Percentiles rank a stretch among this genome's conserved stretches.
These are phyloP conservation scores for Gaertneriomyces sp. DNA, from an alignment of 192 early-diverging fungal genomes.

Conservation along the genomic window DNA sequence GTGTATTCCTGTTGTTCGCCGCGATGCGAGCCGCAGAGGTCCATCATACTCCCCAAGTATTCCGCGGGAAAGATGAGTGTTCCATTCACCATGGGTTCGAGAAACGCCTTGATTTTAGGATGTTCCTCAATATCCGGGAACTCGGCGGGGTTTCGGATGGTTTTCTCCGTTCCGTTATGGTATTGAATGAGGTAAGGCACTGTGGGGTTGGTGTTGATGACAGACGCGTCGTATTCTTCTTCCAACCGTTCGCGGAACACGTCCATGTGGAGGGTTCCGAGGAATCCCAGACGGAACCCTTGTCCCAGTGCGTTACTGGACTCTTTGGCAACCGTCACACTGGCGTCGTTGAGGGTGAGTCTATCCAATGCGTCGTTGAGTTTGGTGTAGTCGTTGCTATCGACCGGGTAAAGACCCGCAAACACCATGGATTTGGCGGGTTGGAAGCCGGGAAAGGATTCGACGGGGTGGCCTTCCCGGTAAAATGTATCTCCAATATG, in stretches of 20 bases:
- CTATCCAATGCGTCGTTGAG: conserved; percentile 88
- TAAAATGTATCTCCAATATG: conserved; percentile 95
- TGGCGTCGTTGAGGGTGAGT: conserved; percentile 93
- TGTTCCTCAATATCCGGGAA: conserved; percentile 79
- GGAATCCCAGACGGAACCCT: conserved; percentile 92
- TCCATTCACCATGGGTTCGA: conserved; percentile 90
- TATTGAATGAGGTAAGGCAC: conserved; percentile 73
- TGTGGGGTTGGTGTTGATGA: conserved; percentile 90
- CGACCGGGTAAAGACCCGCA: conserved; percentile 90
- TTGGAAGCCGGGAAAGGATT: conserved; percentile 83
- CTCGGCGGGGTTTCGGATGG: conserved; percentile 80
- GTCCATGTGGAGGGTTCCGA: conserved; percentile 97
- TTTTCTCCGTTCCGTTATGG: conserved; percentile 43
- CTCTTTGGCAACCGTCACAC: conserved; percentile 78
- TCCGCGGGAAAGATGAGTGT: conserved; percentile 83
- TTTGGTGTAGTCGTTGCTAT: conserved; percentile 81
- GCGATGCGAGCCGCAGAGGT: conserved; percentile 64
- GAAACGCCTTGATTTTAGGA: conserved; percentile 54
- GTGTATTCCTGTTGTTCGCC: conserved; percentile 85
- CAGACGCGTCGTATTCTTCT: conserved; percentile 84
- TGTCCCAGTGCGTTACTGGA: conserved; percentile 77
- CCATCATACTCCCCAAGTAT: conserved; percentile 50
- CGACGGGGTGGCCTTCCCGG: conserved; percentile 46
- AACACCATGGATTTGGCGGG: conserved; percentile 97
- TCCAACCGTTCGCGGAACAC: conserved; percentile 91